Percentiles rank a stretch among this genome's conserved stretches.
Conservation (phyloP, 176 grass and related monocot species). For the Leersia perrieri region DNA sequence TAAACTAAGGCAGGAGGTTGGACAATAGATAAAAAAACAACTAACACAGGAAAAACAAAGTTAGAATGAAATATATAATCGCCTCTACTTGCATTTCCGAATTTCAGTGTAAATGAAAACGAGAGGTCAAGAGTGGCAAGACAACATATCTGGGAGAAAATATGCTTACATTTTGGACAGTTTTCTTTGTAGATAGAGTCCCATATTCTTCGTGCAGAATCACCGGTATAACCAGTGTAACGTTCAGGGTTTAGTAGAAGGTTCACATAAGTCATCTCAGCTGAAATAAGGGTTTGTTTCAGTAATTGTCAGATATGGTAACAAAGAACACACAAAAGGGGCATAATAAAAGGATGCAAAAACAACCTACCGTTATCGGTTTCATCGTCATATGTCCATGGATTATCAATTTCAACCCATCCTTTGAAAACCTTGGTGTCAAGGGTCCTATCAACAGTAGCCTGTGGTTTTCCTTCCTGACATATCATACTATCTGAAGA, state of each 20-base stretch:
- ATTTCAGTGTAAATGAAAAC: not conserved
- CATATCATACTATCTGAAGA: constrained; percentile 66
- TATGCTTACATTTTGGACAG: constrained; percentile 88
- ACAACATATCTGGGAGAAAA: not conserved
- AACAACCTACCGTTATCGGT: constrained; percentile 78
- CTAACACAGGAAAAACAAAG: not conserved
- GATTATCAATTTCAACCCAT: constrained; percentile 91
- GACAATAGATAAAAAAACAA: constrained; percentile 10
- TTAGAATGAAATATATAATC: not conserved
- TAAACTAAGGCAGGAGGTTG: not conserved
- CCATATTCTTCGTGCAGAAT: constrained; percentile 91
- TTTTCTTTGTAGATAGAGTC: constrained; percentile 94
- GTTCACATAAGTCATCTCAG: constrained; percentile 93
- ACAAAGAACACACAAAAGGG: constrained; percentile 10
- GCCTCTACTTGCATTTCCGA: not conserved
- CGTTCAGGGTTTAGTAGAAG: constrained; percentile 93
- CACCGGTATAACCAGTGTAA: constrained; percentile 91
- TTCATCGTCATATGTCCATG: constrained; percentile 97
- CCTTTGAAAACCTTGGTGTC: constrained; percentile 81
- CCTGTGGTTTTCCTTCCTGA: constrained; percentile 86
- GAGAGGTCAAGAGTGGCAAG: not conserved
- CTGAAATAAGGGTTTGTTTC: constrained; percentile 46
- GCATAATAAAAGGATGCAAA: not conserved
- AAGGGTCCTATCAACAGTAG: constrained; percentile 87
- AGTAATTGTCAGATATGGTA: not conserved